A percentile compares a stretch with the other conserved stretches of the same genome.
These are phyloP conservation scores for Crucibulum laeve DNA, from an alignment of 768 basidiomycete species.

Conservation along the genomic window DNA sequence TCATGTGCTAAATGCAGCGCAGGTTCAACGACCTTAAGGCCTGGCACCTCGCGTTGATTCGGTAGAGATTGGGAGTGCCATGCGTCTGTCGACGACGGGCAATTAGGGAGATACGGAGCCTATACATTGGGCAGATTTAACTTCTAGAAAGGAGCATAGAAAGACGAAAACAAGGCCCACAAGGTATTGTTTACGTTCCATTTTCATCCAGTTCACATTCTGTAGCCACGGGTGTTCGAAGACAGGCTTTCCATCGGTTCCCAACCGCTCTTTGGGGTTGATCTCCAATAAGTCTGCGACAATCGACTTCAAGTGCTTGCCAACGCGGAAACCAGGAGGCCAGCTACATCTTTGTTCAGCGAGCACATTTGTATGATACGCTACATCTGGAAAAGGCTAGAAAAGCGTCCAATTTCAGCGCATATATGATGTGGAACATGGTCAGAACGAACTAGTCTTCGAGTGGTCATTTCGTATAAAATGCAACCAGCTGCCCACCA, in stretches of 20 bases:
- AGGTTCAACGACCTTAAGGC: conserved; percentile 27
- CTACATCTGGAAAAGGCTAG: too few relatives aligned
- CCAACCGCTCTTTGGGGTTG: conserved; percentile 34
- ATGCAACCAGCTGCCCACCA: conserved; percentile 53
- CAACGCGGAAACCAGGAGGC: conserved; percentile 30
- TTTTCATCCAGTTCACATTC: conserved; percentile 42
- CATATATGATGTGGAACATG: conserved; percentile 1
- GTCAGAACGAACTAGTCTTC: conserved; percentile 23
- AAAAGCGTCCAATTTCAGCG: background rate
- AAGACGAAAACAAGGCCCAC: conserved; percentile 32
- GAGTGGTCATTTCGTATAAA: conserved; percentile 49
- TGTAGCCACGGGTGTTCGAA: conserved; percentile 40
- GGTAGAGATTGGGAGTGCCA: conserved; percentile 39
- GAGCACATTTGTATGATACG: too few relatives aligned
- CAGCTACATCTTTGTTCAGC: conserved; percentile 16
- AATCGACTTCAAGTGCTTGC: conserved; percentile 37
- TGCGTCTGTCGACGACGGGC: conserved; percentile 11
- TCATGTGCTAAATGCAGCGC: conserved; percentile 30
- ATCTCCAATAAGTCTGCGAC: conserved; percentile 34
- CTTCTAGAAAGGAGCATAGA: conserved; percentile 4
- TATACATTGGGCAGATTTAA: conserved; percentile 12
- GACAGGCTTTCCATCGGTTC: conserved; percentile 27
- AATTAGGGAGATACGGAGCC: conserved; percentile 38
- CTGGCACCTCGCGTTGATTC: conserved; percentile 29
- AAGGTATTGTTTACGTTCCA: conserved; percentile 36